These are phyloP conservation scores for Dillenia turbinata DNA, from an alignment of 164 flowering plant genomes.

Conservation along the genomic window DNA sequence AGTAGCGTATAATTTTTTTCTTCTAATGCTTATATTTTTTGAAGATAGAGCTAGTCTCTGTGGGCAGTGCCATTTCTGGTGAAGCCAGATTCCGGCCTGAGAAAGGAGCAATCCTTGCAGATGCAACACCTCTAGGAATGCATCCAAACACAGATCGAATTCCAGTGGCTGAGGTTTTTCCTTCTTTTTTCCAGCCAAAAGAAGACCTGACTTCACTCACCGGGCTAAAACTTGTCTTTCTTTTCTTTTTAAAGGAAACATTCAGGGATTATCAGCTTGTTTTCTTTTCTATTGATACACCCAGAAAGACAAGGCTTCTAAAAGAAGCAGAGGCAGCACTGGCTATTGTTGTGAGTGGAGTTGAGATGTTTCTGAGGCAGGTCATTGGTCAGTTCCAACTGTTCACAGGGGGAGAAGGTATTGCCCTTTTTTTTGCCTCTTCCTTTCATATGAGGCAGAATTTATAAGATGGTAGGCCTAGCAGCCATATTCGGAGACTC, in stretches of 20 bases:
- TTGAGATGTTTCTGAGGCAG: conserved; percentile 58
- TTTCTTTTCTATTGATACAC: conserved; percentile 54
- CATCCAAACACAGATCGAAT: conserved; percentile 44
- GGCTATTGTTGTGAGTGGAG: conserved; percentile 45
- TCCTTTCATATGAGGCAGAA: background rate
- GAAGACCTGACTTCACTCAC: background rate
- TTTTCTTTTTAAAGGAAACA: conserved; percentile 22
- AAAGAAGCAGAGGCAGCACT: conserved; percentile 52
- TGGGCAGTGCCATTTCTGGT: conserved; percentile 44
- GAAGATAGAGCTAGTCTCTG: conserved; percentile 50
- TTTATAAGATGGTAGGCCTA: too few species aligned
- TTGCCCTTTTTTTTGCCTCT: background rate
- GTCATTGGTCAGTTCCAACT: conserved; percentile 44
- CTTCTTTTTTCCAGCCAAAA: background rate
- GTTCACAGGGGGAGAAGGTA: conserved; percentile 43
- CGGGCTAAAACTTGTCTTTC: background rate
- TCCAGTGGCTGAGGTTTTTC: conserved; percentile 46
- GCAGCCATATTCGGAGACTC: too few species aligned
- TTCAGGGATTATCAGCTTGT: conserved; percentile 35
- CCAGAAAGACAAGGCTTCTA: conserved; percentile 41
- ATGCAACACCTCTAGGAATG: conserved; percentile 69
- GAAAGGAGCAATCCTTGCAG: conserved; percentile 53
- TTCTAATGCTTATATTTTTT: conserved; percentile 5
- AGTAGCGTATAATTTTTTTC: background rate
- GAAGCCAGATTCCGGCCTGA: conserved; percentile 45